Evolutionary conservation across 768 basidiomycete species (phyloP).

Genomic region (Galerina sulciceps): DNA sequence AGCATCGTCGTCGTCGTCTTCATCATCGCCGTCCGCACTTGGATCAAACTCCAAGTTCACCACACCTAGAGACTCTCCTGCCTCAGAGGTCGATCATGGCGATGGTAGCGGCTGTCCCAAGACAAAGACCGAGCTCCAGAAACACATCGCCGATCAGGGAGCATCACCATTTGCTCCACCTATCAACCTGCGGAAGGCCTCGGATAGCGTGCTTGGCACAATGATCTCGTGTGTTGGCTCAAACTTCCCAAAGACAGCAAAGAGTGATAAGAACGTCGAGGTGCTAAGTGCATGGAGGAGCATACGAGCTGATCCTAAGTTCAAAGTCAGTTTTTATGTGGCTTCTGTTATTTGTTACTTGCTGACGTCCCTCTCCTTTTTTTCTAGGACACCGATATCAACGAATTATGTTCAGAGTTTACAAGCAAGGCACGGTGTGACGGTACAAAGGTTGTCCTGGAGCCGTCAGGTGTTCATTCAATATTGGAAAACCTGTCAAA

Average conservation of each 20-base stretch:
- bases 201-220: slow-evolving; percentile 47
- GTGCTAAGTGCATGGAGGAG: slow-evolving; percentile 80
- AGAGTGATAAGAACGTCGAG: slow-evolving; percentile 77
- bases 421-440: slow-evolving; percentile 83
- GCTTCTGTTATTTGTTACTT: slow-evolving; percentile 2
- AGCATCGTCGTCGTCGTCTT: slow-evolving; percentile 46
- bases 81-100: slow-evolving; percentile 20
- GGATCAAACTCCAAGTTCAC: slow-evolving; percentile 30
- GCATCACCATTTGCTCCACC: slow-evolving; percentile 59
- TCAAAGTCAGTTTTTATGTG: slow-evolving; percentile 55
- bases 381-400: slow-evolving; percentile 74
- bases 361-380: slow-evolving; percentile 6
- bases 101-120: slow-evolving; percentile 46
- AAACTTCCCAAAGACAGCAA: slow-evolving; percentile 68
- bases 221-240: slow-evolving; percentile 70
- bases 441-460: slow-evolving; percentile 81
- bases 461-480: slow-evolving; percentile 52
- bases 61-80: slow-evolving; percentile 35
- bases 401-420: slow-evolving; percentile 79
- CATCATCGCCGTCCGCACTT: slow-evolving; percentile 32
- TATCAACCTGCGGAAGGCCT: slow-evolving; percentile 43
- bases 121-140: slow-evolving; percentile 53
- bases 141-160: slow-evolving; percentile 58
- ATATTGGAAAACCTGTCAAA: slow-evolving; percentile 48
- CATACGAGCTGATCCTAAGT: slow-evolving; percentile 75